phyloP scores from a whole-genome alignment of 2,329 filamentous ascomycete species.

The Sclerotinia subarctica region DNA sequence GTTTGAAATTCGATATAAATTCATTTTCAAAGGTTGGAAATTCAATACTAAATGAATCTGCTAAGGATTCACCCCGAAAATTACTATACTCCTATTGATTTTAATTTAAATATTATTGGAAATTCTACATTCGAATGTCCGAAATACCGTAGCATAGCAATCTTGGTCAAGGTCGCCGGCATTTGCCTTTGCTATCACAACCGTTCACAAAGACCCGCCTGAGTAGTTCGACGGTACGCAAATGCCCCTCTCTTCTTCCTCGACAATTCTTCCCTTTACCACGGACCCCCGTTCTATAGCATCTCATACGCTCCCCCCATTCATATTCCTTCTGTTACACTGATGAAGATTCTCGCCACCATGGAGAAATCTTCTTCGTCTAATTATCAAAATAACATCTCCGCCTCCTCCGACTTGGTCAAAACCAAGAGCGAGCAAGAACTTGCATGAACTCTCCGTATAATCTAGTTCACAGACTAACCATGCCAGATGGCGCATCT shows the following conservation, averaged over 20 bases:
- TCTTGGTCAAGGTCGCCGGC: too few relatives aligned
- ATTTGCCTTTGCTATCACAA: neutral
- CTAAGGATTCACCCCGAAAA: too few relatives aligned
- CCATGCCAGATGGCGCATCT: neutral
- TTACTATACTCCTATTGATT: too few relatives aligned
- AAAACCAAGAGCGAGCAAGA: neutral
- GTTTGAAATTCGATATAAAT: too few relatives aligned
- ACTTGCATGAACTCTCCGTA: neutral
- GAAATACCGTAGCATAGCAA: too few relatives aligned
- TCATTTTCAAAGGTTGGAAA: too few relatives aligned
- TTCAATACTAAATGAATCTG: too few relatives aligned
- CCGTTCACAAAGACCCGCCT: too few relatives aligned
- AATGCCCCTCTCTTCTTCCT: slow-evolving; percentile 3
- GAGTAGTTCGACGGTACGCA: neutral
- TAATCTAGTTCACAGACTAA: slow-evolving; percentile 3
- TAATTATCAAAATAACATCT: neutral
- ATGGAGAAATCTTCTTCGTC: neutral
- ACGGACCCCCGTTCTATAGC: neutral
- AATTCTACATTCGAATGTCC: too few relatives aligned
- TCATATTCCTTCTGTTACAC: neutral
- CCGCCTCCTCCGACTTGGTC: neutral
- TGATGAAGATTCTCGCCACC: neutral
- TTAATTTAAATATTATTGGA: too few relatives aligned
- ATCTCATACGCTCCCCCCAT: neutral
- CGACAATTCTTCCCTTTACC: neutral